Percentiles rank a stretch among this genome's conserved stretches.
Evolutionary conservation across 441 rosid genomes (phyloP).

Genomic region (Arabidopsis hybrid): DNA sequence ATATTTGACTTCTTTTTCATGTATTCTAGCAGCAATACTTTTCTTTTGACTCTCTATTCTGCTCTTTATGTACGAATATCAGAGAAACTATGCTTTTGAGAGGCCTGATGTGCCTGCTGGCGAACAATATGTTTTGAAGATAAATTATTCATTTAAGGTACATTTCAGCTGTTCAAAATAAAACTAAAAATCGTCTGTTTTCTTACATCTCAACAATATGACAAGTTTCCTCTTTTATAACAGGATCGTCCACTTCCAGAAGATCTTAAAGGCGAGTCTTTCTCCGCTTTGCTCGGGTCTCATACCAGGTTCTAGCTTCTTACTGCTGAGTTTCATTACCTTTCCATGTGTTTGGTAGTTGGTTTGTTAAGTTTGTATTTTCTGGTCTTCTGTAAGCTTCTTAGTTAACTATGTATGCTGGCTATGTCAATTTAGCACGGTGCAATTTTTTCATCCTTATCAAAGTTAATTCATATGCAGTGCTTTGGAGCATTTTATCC

Average conservation of each 20-base stretch:
- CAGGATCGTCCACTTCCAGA: conserved; percentile 94
- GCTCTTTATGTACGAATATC: conserved; percentile 40
- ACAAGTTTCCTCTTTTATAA: conserved; percentile 25
- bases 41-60: conserved; percentile 37
- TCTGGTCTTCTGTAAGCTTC: conserved; percentile 17
- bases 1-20: conserved; percentile 26
- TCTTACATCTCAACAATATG: conserved; percentile 1
- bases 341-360: conserved; percentile 27
- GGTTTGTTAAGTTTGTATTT: conserved; percentile 27
- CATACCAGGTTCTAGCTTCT: conserved; percentile 71
- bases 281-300: conserved; percentile 85
- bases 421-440: conserved; percentile 10
- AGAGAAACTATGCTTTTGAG: conserved; percentile 94
- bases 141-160: conserved; percentile 96
- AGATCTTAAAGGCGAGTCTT: conserved; percentile 84
- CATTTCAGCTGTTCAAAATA: conserved; percentile 13
- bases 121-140: conserved; percentile 85
- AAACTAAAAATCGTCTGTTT: conserved; percentile 5
- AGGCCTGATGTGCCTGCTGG: conserved; percentile 79
- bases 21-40: conserved; percentile 16
- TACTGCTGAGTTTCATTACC: conserved; percentile 34
- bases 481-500: conserved; percentile 94
- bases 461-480: conserved; percentile 55
- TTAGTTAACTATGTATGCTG: conserved; percentile 7
- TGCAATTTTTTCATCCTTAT: conserved; percentile 14